phyloP scores from a whole-genome alignment of 768 basidiomycete species.

The Tulasnella sp. region DNA sequence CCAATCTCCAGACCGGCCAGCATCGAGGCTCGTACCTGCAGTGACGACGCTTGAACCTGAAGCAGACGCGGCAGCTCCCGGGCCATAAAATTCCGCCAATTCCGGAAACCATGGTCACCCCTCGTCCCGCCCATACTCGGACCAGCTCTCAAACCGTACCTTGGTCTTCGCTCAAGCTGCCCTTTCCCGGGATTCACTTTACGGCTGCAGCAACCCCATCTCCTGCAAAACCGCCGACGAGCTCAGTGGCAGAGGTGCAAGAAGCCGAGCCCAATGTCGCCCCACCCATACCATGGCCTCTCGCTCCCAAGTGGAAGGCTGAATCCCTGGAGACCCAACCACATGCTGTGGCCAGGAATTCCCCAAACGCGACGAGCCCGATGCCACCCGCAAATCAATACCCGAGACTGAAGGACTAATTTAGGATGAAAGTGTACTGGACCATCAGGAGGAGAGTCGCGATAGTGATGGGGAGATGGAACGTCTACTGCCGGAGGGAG shows the following conservation, averaged over 20 bases:
- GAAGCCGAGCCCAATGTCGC: not conserved
- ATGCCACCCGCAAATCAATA: conserved; percentile 54
- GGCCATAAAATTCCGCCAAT: too few species aligned
- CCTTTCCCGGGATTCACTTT: not conserved
- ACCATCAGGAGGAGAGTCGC: conserved; percentile 39
- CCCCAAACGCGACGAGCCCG: too few species aligned
- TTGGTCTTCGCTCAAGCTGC: not conserved
- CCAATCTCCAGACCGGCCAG: too few species aligned
- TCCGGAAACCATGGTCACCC: too few species aligned
- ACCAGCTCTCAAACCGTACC: not conserved
- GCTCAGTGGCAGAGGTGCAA: not conserved
- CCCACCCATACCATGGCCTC: not conserved
- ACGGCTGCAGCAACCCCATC: not conserved
- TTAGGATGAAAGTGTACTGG: conserved; percentile 45
- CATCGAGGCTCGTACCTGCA: too few species aligned
- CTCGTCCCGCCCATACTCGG: too few species aligned
- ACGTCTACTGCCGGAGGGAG: not conserved
- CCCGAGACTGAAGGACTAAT: conserved; percentile 48
- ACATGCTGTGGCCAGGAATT: too few species aligned
- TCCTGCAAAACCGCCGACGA: not conserved
- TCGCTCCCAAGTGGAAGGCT: not conserved
- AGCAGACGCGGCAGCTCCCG: too few species aligned
- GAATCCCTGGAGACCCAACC: not conserved
- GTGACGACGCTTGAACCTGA: too few species aligned
- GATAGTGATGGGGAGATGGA: conserved; percentile 46